phyloP scores from a whole-genome alignment of 495 filamentous ascomycete species.

The Xanthoparmelia taractica region DNA sequence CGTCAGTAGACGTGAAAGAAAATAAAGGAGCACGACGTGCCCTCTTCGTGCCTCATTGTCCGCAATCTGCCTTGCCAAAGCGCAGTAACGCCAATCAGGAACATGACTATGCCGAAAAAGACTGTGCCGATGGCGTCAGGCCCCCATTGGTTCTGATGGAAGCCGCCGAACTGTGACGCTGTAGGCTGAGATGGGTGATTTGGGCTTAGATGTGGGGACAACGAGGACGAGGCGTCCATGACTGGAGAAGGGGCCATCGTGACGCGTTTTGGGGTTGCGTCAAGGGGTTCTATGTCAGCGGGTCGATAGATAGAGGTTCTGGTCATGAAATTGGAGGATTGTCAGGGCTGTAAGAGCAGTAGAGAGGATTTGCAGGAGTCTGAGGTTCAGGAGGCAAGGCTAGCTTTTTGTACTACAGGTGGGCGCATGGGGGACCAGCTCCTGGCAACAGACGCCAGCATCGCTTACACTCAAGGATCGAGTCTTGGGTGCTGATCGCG shows the following conservation, averaged over 20 bases:
- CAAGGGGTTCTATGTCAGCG: too few relatives aligned
- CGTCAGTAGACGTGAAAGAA: not conserved
- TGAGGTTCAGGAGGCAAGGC: not conserved
- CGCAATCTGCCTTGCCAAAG: constrained; percentile 19
- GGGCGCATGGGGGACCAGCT: not conserved
- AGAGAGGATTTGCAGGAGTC: too few relatives aligned
- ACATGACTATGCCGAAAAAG: too few relatives aligned
- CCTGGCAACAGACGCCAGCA: not conserved
- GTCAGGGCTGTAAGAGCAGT: not conserved
- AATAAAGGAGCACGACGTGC: not conserved
- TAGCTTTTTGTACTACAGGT: not conserved
- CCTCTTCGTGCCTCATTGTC: not conserved
- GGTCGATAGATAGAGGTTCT: too few relatives aligned
- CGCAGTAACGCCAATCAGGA: too few relatives aligned
- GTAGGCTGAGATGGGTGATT: too few relatives aligned
- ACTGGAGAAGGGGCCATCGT: too few relatives aligned
- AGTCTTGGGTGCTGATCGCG: not conserved
- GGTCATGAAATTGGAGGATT: too few relatives aligned
- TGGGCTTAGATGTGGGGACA: not conserved
- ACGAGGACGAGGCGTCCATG: not conserved
- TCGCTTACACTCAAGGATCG: not conserved
- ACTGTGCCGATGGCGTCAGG: too few relatives aligned
- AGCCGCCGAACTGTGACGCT: too few relatives aligned
- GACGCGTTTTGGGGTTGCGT: too few relatives aligned
- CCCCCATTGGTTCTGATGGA: not conserved